Evolutionary conservation across 148 eudicot genomes (phyloP), one percentile per base, ranked within the genome.

Genomic region (Nyssa sinensis): DNA sequence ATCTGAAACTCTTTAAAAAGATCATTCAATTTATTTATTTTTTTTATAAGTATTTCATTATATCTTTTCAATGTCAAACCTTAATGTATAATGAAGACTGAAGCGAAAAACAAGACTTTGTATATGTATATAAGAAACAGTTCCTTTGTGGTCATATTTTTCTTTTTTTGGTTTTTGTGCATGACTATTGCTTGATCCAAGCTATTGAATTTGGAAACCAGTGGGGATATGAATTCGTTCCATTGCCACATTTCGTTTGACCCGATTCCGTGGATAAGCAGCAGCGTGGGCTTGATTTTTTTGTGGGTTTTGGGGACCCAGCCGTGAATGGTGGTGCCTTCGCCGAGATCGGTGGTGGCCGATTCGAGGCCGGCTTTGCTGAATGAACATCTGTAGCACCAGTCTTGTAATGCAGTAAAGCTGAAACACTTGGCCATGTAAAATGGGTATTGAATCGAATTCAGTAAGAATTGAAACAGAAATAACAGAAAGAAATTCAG

Each of bases 221-320:
- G 25, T 0, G 31, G 80, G 7, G 55, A 4, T 0, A 79, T 44
- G 71, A 79, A 86, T 3, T 79, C 67, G 77, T 77, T 87, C 89
- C 89, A 88, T 62, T 88, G 89, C 92, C 92, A 88, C 92, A 82
- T 86, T 25, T 88, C 86, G 71, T 86, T 88, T 7, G 92, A 86
- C 0, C 92, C 92, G 19, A 88, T 60, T 0, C 92, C 92, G 14
- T 88, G 92, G 32, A 88, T 68, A n/a, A 88, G 72, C 6, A 86
- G 74, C 21, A 84, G 64, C 33, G 23, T 82, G 4, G 77, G 82
- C 33, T 82, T 84, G 5, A 27, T 30, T 2, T 55, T 64, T 4
- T 74, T 79, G 41, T 73, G 81, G 3, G 79, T 77, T 29, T 55
- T 82, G 21, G 89, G 91, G 4, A 77, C 69, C 92, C 92, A 88